Percentiles rank a stretch among this genome's conserved stretches.
Evolutionary conservation across 164 flowering plant species (phyloP).

Genomic region (Umbilicus rupestris): DNA sequence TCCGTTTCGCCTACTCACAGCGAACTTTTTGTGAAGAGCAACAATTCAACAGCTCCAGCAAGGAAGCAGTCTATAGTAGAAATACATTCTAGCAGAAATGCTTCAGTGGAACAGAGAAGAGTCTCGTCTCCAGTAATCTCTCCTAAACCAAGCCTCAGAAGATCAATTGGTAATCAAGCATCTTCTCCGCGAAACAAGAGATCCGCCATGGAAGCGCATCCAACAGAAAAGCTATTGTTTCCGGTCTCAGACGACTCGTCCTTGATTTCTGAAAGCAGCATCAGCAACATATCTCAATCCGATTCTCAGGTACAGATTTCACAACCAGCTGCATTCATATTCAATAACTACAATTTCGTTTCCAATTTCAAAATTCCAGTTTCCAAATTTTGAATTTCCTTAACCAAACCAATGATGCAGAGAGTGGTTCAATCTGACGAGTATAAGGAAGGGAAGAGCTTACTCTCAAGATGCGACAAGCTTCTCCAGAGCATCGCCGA

Average conservation of each 20-base stretch:
- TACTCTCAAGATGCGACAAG: conserved; percentile 77
- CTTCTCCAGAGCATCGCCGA: conserved; percentile 85
- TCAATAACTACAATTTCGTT: too few relatives aligned
- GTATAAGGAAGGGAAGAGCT: too few relatives aligned
- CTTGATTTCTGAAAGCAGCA: background rate
- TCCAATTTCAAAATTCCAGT: conserved; percentile 27
- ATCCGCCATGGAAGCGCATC: background rate
- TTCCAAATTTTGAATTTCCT: too few relatives aligned
- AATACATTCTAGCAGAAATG: conserved; percentile 29
- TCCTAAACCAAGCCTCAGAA: conserved; percentile 32
- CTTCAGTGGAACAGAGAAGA: conserved; percentile 24
- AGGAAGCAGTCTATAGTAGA: conserved; percentile 33
- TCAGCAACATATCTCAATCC: too few relatives aligned
- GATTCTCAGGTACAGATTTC: too few relatives aligned
- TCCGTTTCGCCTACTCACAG: conserved; percentile 29
- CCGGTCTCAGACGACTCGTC: background rate
- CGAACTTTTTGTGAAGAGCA: too few relatives aligned
- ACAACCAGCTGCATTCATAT: too few relatives aligned
- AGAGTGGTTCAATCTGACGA: conserved; percentile 51
- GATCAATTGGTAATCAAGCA: conserved; percentile 4
- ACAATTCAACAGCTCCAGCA: conserved; percentile 24
- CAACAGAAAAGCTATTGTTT: too few relatives aligned
- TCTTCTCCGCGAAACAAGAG: background rate
- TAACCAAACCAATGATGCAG: background rate
- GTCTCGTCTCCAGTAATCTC: too few relatives aligned